Evolutionary conservation across 257 asterid genomes (phyloP).

Genomic region (Plantago elongata): DNA sequence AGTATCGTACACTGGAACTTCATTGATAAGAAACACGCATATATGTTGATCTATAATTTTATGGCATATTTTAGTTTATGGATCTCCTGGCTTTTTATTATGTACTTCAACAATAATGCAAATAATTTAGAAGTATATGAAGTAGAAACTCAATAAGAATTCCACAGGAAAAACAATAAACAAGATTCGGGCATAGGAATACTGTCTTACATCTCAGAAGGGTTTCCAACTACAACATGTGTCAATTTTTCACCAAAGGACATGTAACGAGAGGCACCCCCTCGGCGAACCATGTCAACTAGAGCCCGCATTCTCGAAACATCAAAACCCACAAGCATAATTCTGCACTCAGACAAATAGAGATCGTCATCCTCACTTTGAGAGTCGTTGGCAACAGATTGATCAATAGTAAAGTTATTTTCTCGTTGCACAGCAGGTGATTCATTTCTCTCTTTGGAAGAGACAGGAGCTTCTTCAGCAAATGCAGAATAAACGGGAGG

Average conservation of each 20-base stretch:
- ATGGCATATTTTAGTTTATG: too few species aligned
- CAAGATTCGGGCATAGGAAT: constrained; percentile 14
- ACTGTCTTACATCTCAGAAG: constrained; percentile 68
- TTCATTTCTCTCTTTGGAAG: constrained; percentile 33
- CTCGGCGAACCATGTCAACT: constrained; percentile 83
- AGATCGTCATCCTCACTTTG: constrained; percentile 77
- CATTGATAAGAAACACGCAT: too few species aligned
- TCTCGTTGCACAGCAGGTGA: constrained; percentile 36
- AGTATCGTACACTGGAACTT: too few species aligned
- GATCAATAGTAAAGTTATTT: constrained; percentile 34
- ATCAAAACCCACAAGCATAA: constrained; percentile 76
- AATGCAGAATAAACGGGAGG: constrained; percentile 32
- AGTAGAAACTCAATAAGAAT: constrained; percentile 5
- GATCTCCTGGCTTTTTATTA: too few species aligned
- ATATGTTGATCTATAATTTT: too few species aligned
- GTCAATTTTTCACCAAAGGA: constrained; percentile 74
- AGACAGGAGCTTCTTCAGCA: constrained; percentile 44
- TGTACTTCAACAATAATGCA: neutral
- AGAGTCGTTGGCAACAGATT: constrained; percentile 72
- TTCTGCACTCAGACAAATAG: constrained; percentile 89
- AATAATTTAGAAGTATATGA: constrained; percentile 6
- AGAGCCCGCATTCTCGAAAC: constrained; percentile 75
- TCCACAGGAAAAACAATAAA: neutral
- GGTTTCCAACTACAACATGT: constrained; percentile 82
- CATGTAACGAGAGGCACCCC: constrained; percentile 97